These are phyloP conservation scores for Beta lomatogona DNA, from an alignment of 179 eudicot species.

Conservation along the genomic window DNA sequence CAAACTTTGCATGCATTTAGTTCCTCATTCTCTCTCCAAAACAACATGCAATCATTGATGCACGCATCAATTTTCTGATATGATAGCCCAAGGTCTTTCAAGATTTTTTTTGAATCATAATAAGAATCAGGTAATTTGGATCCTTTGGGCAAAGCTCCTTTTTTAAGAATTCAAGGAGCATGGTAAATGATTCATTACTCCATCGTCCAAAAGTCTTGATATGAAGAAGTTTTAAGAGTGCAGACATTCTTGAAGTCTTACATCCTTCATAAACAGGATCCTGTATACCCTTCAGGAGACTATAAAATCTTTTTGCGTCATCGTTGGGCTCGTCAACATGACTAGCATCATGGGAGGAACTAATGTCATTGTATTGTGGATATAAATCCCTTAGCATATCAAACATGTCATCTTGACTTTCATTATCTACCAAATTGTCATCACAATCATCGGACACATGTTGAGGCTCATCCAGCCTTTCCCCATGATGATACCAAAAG, in stretches of 20 bases:
- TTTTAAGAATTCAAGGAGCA: not conserved
- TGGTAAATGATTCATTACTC: not conserved
- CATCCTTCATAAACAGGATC: not conserved
- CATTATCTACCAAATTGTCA: too few species aligned
- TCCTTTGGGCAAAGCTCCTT: not conserved
- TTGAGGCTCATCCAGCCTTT: not conserved
- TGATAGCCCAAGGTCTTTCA: not conserved
- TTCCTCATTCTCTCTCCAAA: too few species aligned
- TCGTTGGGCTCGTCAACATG: conserved; percentile 17
- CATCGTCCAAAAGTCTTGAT: not conserved
- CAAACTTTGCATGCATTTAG: too few species aligned
- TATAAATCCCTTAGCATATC: not conserved
- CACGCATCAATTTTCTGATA: conserved; percentile 18
- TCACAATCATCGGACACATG: too few species aligned
- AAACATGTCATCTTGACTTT: not conserved
- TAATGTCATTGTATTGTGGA: not conserved
- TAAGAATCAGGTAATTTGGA: not conserved
- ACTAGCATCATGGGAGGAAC: not conserved
- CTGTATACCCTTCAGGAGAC: conserved; percentile 1
- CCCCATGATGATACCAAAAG: conserved; percentile 21
- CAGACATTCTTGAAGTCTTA: not conserved
- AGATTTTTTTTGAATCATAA: too few species aligned
- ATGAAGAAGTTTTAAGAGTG: not conserved
- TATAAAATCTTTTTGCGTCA: not conserved
- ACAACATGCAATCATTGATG: too few species aligned